Base-by-base conservation (phyloP, 352 stramenopile genomes). In the Globisporangium paddicum region DNA sequence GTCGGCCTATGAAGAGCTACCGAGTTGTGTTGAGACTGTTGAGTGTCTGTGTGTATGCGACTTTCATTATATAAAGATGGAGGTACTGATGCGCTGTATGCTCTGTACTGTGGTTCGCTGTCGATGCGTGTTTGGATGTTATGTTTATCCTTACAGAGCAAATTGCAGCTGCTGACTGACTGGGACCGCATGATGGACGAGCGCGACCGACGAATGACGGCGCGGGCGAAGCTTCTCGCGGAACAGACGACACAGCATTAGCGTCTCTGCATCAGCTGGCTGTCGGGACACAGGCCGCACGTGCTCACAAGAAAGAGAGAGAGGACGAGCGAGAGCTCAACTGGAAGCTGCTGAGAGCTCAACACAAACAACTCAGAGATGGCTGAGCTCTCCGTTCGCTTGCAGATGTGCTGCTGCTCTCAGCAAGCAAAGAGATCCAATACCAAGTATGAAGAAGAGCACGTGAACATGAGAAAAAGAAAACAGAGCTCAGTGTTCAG, bases 141-240 rank as follows among this genome's bases (percentile, higher is more conserved):
- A 2, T 11, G 52, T 40, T n/a, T 25, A 9, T n/a, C 25, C 16
- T 42, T 42, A 19, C 53, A 92, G 82, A 86, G 74, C 76, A 92
- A 92, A 60, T 67, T 92, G 52, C 69, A 89, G 55, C 66, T 89
- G 64, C 48, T 92, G 60, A 89, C 82, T 55, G 74, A 90, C 66
- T 92, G 79, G 79, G 82, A 92, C 68, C 77, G 78, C 55, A 79
- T 86, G 76, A 92, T 92, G 79, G 79, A 92, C 59, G 78, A 88
- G 16, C 78, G 82, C 14, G 79, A 92, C 74, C 77, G 82, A 26
- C 86, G 81, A 72, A 53, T 90, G 49, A 67, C 75, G 35, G 73
- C 73, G 41, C 77, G 69, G 28, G 66, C 58, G 51, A 68, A 63
- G 62, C 71, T 67, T 69, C 55, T 66, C 52, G 51, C 26, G 25